Evolutionary conservation across 257 asterid species (phyloP), one percentile per base, ranked within the genome.

Genomic region (Haberlea rhodopensis): DNA sequence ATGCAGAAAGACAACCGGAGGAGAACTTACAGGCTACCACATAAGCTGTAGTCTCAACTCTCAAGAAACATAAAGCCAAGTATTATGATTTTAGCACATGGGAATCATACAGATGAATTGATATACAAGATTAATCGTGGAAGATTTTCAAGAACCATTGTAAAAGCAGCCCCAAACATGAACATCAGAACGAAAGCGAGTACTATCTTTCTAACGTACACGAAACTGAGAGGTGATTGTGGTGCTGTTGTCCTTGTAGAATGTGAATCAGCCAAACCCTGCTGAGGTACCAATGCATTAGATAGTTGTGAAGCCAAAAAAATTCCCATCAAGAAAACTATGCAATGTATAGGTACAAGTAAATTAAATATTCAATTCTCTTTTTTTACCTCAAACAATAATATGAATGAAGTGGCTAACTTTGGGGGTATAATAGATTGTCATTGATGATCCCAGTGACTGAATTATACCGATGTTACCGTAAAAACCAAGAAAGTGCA

Each of bases 101-200:
- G 10, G 4, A 23, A 23, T 76, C 67, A 76, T 29, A 64, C 3
- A 7, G 69, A 73, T 1, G 80, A 73, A 57, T 75, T 79, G 66
- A 82, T 54, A 62, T 75, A 77, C 76, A 82, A 75, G 77, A 85
- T 73, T 46, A 87, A 55, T 40, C 62, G 70, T 0, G 98, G 99
- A 71, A 92, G 96, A 78, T 90, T 85, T 72, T 92, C 96, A 48
- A 92, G 77, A 16, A 78, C 67, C 80, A 87, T 49, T 0, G 94
- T 80, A 85, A 85, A 82, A 61, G 67, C 26, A 56, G 96, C 90
- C 57, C 91, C 99, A 9, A 92, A 63, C 48, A 79, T 72, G 58
- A 92, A 84, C 56, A 92, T 71, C 61, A 92, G 65, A 59, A 85
- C 45, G 63, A 89, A 84, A 3, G 89, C 89, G 26, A 88, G 52